Evolutionary conservation across 768 basidiomycete genomes (phyloP), one percentile per base, ranked within the genome.

Genomic region (Xanthoconium purpureum): DNA sequence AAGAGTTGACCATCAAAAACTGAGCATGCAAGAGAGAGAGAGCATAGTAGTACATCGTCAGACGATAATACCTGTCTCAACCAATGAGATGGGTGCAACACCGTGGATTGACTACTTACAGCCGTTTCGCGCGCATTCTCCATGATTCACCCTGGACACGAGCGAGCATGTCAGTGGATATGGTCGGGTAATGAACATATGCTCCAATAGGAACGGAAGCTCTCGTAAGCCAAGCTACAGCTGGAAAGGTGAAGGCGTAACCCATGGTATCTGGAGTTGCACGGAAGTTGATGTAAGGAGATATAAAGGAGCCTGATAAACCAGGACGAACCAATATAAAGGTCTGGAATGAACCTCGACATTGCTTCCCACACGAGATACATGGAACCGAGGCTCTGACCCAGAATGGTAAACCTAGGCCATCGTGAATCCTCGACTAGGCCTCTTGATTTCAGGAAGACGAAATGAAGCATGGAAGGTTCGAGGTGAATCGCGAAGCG

Each of bases 131-230:
- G 18, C 55, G 54, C 49, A 62, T 46, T 48, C 52, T 70, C 64
- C 68, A 68, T 2, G 66, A 64, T 48, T 69, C 68, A 8, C 64
- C 61, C 14, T 57, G 64, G 30, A 97, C 92, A 36, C 96, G 85
- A 49, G 80, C 78, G 35, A 98, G 80, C 97, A 98, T 98, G 61
- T 94, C 87, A 9, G 88, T 89, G 66, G 91, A 94, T 67, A 99
- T 96, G 8, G 91, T 97, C 1, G 97, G 97, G 67, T 97, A 99
- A 71, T 99, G 97, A 11, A 94, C 84, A 64, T 98, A 99, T 30
- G 94, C 89, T 10, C 89, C 94, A 24, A 96, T 80, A 3, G 90
- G 86, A 39, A 92, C 78, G 15, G 77, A 68, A 15, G 83, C 79
- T 45, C 62, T 61, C 18, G 71, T 71, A 2, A 96, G 65, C 50